Evolutionary conservation across 768 basidiomycete genomes (phyloP), one percentile per base, ranked within the genome.

Genomic region (Suillus subalutaceus): DNA sequence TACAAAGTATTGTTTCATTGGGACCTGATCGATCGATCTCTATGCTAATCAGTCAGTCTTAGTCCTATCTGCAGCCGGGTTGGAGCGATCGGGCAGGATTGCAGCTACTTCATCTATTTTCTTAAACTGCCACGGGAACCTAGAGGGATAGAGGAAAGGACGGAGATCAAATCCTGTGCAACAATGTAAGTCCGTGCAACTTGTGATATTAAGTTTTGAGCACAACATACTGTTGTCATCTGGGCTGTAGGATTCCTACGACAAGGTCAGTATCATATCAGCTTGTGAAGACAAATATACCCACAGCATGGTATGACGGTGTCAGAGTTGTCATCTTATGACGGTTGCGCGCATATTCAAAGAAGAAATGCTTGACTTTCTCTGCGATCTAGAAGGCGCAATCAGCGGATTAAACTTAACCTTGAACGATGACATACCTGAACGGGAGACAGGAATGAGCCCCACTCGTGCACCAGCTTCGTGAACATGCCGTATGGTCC

Each of bases 301-400:
- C 73, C 68, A 91, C 97, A 58, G 96, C 96, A 75, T 97, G 96
- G 72, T 97, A 97, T 2, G 94, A 85, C 1, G 96, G 96, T 3
- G 96, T 97, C 67, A 97, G 74, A 0, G 94, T 97, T 32, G 96
- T 97, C 96, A 99, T 99, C 86, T 99, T 99, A 81, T 99, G 97
- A 56, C 96, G 81, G 76, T 99, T 99, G 63, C 96, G 84, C 0
- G 97, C 97, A 71, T 99, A 89, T 76, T 97, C 95, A 71, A 96
- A 97, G 82, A 94, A 99, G 83, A 99, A 99, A 46, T 89, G 79
- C 76, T 99, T 99, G 72, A 99, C 97, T 81, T 98, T 99, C 71
- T 93, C 91, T 18, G 96, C 97, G 65, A 99, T 95, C 96, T 96
- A 68, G 18, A 66, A 20, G 12, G 23, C 23, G 18, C n/a, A 20